Evolutionary conservation across 805 yeast species (phyloP), one percentile per base, ranked within the genome.

Genomic region (Hanseniaspora hatyaiensis): DNA sequence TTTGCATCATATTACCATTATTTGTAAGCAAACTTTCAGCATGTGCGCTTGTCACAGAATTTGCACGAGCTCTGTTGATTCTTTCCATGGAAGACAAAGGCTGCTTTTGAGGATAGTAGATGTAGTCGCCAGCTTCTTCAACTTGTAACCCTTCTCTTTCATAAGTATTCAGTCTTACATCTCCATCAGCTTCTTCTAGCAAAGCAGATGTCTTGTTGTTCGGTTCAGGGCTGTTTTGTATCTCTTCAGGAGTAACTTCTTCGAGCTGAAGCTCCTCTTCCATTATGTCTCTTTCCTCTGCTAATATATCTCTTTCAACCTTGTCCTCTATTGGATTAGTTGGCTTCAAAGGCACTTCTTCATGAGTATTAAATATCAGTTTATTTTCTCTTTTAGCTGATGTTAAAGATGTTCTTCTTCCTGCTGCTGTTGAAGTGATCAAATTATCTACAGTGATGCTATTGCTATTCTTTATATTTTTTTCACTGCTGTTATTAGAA

Each of bases 81-180:
- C 16, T 15, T 1, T 13, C 34, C 2, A 9, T 15, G 4, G 40
- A 20, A 18, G 40, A 9, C 3, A n/a, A 24, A 1, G 26, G n/a
- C 6, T 12, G 15, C 6, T 28, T 30, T 31, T 45, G 49, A 3
- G 36, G 32, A 8, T 16, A 32, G n/a, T 45, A 45, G 9, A 45
- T 22, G 23, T 45, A 45, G 13, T 45, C 49, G 3, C 49, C 49
- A 18, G 54, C 65, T 15, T 58, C 60, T 16, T 51, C 52, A 33
- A 57, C 55, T 50, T 13, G 64, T 53, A 39, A 51, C 36, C 47
- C 50, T 31, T 16, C 55, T 47, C 12, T 46, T 42, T 52, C 34
- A 40, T 48, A 49, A 15, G 30, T 40, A 40, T 38, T 52, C 46
- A 26, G 49, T 26, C 41, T 52, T 44, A 36, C 53, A n/a, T 48